A percentile compares a stretch with the other conserved stretches of the same genome.
These are phyloP conservation scores for Salvia miltiorrhiza DNA, from an alignment of 257 asterid genomes.

Conservation along the genomic window DNA sequence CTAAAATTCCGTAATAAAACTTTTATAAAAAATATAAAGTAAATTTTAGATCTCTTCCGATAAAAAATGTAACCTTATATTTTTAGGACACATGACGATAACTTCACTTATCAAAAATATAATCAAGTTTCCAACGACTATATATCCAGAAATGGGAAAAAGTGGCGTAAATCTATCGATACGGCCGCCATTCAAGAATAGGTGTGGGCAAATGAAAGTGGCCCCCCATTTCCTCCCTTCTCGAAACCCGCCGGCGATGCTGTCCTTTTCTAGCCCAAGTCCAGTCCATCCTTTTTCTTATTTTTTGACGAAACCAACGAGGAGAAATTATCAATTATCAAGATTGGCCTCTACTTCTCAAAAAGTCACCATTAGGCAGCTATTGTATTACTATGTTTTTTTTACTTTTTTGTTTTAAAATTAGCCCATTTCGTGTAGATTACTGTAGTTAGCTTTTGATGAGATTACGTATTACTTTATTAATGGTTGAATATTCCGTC, in stretches of 20 bases:
- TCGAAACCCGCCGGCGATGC: conserved; percentile 8
- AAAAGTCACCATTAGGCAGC: background rate
- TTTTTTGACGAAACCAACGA: conserved; percentile 8
- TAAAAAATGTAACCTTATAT: no score
- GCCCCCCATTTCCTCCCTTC: background rate
- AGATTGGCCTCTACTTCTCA: background rate
- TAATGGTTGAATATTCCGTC: conserved; percentile 31
- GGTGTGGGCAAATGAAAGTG: background rate
- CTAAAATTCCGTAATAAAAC: no score
- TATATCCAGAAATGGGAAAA: no score
- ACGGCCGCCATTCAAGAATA: background rate
- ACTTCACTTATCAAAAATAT: no score
- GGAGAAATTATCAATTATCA: background rate
- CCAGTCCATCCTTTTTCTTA: background rate
- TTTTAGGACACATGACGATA: no score
- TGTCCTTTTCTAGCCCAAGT: background rate
- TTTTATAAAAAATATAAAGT: no score
- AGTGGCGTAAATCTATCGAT: no score
- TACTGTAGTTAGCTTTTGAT: no score
- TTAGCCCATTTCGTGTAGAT: no score
- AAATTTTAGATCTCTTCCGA: no score
- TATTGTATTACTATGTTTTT: background rate
- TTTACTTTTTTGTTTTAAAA: no score
- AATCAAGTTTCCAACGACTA: no score
- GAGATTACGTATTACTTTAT: background rate